Base-by-base conservation (phyloP, 768 basidiomycete species). In the Amanita fuliginea region DNA sequence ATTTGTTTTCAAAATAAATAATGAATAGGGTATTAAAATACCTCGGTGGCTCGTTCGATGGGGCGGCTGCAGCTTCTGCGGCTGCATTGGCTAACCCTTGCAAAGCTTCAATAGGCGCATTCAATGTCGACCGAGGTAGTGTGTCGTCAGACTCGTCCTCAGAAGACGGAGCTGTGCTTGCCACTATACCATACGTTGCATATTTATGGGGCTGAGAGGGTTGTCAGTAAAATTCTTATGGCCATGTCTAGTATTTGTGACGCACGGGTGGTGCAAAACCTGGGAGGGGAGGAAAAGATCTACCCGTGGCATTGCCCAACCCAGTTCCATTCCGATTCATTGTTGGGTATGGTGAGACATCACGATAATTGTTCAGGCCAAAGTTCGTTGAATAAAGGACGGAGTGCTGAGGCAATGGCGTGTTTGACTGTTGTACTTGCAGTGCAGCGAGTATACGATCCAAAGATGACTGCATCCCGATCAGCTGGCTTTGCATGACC, bases 11-110 rank as follows among this genome's bases (percentile, higher is more conserved):
- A 46, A 19, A 22, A 40, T 53, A 37, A 22, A 32, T 5, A 32
- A 42, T n/a, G 35, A 19, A 44, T 50, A 35, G 45, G 48, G 35
- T 51, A 46, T 24, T 44, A 46, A 58, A 59, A 44, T 62, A 82
- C 86, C 80, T 77, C 18, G 82, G 76, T 13, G 80, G 62, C 39
- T 78, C 72, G 9, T 75, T 60, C 35, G 86, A 86, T 6, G 87
- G 79, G 3, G 77, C 86, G 9, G 87, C 84, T 0, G 90, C 88
- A 6, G 93, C 89, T 64, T 95, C 93, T 22, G 90, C 93, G 5
- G 94, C 94, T 1, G 93, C 94, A 61, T 96, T 93, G 24, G 94
- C 94, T 46, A 96, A 72, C 2, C 91, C 90, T 62, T 96, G 91
- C 32, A 97, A 70, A 10, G 94, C 94, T 60, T 96, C 91, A 49